phyloP scores from a whole-genome alignment of 108 stramenopile species.

The Cyclotella kingstonii region DNA sequence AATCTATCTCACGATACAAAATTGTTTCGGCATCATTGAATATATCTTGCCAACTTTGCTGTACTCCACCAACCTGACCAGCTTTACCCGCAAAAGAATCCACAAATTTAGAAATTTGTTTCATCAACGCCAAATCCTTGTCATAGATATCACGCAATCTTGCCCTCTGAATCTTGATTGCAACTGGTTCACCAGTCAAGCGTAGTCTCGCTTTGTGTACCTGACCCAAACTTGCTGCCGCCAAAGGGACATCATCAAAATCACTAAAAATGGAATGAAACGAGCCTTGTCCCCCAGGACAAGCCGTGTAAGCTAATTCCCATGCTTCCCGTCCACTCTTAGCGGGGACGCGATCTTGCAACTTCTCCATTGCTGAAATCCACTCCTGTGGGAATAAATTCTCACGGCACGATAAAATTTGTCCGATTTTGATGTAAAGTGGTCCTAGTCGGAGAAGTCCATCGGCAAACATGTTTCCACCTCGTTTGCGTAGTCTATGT shows the following conservation, averaged over 20 bases:
- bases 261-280: conserved; percentile 72
- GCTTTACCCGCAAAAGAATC: conserved; percentile 62
- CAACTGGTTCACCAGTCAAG: conserved; percentile 58
- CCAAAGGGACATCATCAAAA: conserved; percentile 82
- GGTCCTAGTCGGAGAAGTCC: conserved; percentile 80
- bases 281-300: conserved; percentile 49
- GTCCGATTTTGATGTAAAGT: conserved; percentile 91
- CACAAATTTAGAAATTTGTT: conserved; percentile 65
- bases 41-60: conserved; percentile 80
- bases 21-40: conserved; percentile 88
- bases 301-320: conserved; percentile 68
- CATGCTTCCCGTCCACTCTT: conserved; percentile 77
- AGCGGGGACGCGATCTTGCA: conserved; percentile 93
- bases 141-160: conserved; percentile 83
- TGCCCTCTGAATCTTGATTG: conserved; percentile 91
- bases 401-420: conserved; percentile 87
- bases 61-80: conserved; percentile 70
- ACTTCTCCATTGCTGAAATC: conserved; percentile 78
- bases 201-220: conserved; percentile 86
- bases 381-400: conserved; percentile 86
- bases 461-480: conserved; percentile 61
- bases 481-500: conserved; percentile 27
- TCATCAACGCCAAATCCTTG: conserved; percentile 85
- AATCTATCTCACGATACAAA: conserved; percentile 95
- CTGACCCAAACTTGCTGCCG: conserved; percentile 89